phyloP scores from a whole-genome alignment of 495 filamentous ascomycete genomes.

The Tetracladium marchalianum region DNA sequence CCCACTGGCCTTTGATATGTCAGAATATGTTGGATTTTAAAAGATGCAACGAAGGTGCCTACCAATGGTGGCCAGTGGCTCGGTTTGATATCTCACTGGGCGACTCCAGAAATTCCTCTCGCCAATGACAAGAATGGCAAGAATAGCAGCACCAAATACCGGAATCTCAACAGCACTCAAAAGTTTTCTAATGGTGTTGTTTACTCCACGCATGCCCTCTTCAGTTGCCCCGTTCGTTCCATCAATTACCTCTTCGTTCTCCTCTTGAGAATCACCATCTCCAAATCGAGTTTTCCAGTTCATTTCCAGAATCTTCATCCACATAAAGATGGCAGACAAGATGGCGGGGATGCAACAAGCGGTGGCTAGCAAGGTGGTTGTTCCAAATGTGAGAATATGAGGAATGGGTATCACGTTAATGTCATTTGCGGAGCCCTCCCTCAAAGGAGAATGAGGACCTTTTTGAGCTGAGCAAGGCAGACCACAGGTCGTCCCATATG shows the following conservation, averaged over 20 bases:
- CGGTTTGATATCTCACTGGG: conserved; percentile 40
- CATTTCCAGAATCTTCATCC: conserved; percentile 47
- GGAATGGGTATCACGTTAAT: conserved; percentile 48
- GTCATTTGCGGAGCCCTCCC: conserved; percentile 36
- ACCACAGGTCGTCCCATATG: conserved; percentile 28
- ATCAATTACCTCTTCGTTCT: conserved; percentile 29
- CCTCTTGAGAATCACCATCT: conserved; percentile 17
- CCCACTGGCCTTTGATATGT: conserved; percentile 38
- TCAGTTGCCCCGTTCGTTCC: conserved; percentile 46
- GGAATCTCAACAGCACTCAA: conserved; percentile 41
- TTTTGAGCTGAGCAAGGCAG: conserved; percentile 29
- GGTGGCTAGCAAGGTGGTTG: conserved; percentile 44
- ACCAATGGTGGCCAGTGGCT: conserved; percentile 45
- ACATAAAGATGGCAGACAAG: conserved; percentile 45
- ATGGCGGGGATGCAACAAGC: conserved; percentile 51
- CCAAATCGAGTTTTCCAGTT: conserved; percentile 39
- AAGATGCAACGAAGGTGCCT: conserved; percentile 12
- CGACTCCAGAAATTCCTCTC: conserved; percentile 48
- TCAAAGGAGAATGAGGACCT: conserved; percentile 39
- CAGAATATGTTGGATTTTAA: conserved; percentile 11
- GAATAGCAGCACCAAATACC: conserved; percentile 40
- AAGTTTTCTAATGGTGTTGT: conserved; percentile 30
- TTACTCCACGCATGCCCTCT: conserved; percentile 36
- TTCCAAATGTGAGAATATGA: conserved; percentile 36
- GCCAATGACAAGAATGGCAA: conserved; percentile 44